Base-by-base conservation (phyloP, 331 rosid species). In the Ulmus americana region DNA sequence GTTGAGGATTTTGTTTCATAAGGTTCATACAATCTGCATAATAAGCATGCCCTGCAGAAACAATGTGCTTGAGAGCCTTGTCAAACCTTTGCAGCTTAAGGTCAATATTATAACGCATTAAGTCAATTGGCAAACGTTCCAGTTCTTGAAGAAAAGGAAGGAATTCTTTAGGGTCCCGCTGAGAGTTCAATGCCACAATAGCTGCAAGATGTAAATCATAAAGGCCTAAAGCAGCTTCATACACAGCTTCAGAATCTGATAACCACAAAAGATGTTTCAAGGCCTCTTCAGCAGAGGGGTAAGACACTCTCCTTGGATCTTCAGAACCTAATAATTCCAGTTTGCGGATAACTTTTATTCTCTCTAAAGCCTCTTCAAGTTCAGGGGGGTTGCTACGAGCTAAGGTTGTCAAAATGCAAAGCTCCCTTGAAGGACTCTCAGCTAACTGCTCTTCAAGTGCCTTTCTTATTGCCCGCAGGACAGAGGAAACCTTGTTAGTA, bases 331-430 rank as follows among this genome's bases (percentile, higher is more conserved):
- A 79, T 77, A 94, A 77, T 63, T 94, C 99, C 84, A 80, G 73
- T 74, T 87, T 95, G 46, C 96, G 95, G 71, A 90, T 81, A 61
- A 59, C 67, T 78, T 94, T 94, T 35, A 90, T 82, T 70, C 99
- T 85, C 78, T 79, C 88, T 67, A 94, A 75, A 84, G 97, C 99
- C 70, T 94, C 99, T 83, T 94, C 95, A 76, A 87, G 91, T 55
- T 83, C 85, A 3, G 99, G 99, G 66, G 97, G 97, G 45, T 90
- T 91, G 72, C 87, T 90, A 55, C 81, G 99, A 66, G 99, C 99
- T 49, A 90, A 81, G 69, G 99, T 90, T 52, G 97, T 94, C 83
- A 94, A 78, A 69, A 94, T 87, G 81, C 99, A 90, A 72, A 90
- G 95, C 77, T 90, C 97, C 80, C 96, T 84, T 12, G 87, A 85